Percentiles rank a stretch among this genome's conserved stretches.
Evolutionary conservation across 2,329 filamentous ascomycete genomes (phyloP).

Genomic region (Mollisiaceae sp.): DNA sequence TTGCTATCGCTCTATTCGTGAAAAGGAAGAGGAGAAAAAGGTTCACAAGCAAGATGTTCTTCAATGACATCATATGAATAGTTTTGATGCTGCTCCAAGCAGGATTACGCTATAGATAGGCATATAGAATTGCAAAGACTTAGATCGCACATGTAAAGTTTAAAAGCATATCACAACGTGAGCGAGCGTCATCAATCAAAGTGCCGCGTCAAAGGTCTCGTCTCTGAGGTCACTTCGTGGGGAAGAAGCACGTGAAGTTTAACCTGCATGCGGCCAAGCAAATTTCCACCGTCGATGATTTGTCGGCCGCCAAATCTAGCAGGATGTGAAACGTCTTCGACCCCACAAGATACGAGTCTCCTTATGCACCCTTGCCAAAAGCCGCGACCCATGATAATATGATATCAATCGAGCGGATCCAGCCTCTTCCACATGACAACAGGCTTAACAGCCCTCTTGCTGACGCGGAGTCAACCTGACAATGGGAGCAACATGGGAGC

Average conservation of each 20-base stretch:
- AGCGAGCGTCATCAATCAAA: slow-evolving; percentile 7
- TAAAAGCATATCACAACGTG: background rate
- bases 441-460: slow-evolving; percentile 3
- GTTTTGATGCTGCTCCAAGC: background rate
- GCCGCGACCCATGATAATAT: background rate
- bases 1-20: background rate
- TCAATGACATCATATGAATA: background rate
- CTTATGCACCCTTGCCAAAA: background rate
- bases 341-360: background rate
- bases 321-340: slow-evolving; percentile 1
- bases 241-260: background rate
- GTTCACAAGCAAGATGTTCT: background rate
- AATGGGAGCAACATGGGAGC: no score
- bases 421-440: slow-evolving; percentile 3
- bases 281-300: background rate
- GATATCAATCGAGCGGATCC: background rate
- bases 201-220: slow-evolving; percentile 1
- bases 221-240: background rate
- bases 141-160: slow-evolving; percentile 1
- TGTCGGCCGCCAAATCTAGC: slow-evolving; percentile 1
- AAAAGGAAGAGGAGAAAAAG: background rate
- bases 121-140: background rate
- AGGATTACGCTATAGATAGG: background rate
- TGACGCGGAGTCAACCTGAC: slow-evolving; percentile 9
- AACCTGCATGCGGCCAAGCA: background rate